A percentile compares a stretch with the other conserved stretches of the same genome.
phyloP scores from a whole-genome alignment of 768 basidiomycete species.

The Chlorophyllum brunneum region DNA sequence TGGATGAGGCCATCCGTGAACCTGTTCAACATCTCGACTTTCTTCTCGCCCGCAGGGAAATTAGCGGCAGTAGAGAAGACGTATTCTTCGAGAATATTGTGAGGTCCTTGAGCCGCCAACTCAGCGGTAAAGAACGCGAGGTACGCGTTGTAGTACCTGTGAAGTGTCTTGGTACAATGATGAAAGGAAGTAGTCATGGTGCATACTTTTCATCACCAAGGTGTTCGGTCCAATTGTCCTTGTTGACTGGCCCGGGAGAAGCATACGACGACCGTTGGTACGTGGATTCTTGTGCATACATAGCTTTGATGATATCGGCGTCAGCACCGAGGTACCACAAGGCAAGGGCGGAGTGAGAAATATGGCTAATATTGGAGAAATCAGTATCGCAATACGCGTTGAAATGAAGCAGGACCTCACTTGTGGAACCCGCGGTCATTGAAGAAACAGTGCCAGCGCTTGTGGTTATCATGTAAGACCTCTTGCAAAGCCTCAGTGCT shows the following conservation, averaged over 20 bases:
- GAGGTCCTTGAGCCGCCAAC: slow-evolving; percentile 38
- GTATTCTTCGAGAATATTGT: slow-evolving; percentile 50
- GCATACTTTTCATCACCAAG: slow-evolving; percentile 53
- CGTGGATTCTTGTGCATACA: slow-evolving; percentile 31
- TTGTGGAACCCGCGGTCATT: slow-evolving; percentile 37
- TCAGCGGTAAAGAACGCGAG: slow-evolving; percentile 48
- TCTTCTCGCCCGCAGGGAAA: slow-evolving; percentile 22
- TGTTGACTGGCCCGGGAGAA: slow-evolving; percentile 43
- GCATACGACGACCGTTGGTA: slow-evolving; percentile 33
- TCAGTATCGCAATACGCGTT: too few species aligned
- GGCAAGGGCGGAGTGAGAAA: slow-evolving; percentile 53
- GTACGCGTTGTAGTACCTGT: slow-evolving; percentile 57
- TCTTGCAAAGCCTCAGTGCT: slow-evolving; percentile 37
- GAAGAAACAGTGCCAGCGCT: slow-evolving; percentile 53
- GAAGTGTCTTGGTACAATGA: background rate
- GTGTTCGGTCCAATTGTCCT: slow-evolving; percentile 48
- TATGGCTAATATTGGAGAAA: slow-evolving; percentile 45
- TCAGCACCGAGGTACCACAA: slow-evolving; percentile 60
- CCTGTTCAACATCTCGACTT: slow-evolving; percentile 46
- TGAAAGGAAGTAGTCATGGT: background rate
- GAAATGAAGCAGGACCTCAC: slow-evolving; percentile 21
- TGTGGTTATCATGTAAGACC: slow-evolving; percentile 46
- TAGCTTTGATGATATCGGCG: slow-evolving; percentile 30
- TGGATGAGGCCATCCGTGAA: slow-evolving; percentile 56
- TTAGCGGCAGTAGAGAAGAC: slow-evolving; percentile 54